Base-by-base conservation (phyloP, 306 rosid genomes). In the Glycyrrhiza uralensis region DNA sequence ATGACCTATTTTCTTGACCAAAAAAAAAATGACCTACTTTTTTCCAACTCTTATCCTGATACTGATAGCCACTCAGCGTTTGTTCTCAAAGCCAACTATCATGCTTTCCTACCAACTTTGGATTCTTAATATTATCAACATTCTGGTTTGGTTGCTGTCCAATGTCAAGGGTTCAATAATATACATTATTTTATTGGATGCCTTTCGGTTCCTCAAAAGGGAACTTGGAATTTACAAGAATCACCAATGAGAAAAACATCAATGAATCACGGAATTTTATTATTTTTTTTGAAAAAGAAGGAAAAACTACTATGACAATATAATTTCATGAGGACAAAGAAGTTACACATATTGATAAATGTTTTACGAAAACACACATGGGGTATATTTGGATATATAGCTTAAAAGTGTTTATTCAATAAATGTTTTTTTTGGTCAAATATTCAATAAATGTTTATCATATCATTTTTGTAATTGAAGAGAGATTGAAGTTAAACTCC, bases 91-190 rank as follows among this genome's bases (percentile, higher is more conserved):
- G 29, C 54, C 32, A 66, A 38, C 28, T 0, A 75, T 59, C 1
- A 14, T 76, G 73, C 29, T 68, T 38, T 46, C 74, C 0, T 24
- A 33, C 79, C 63, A 11, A 42, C 75, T 49, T 62, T 57, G 32
- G 26, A 13, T 69, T 84, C 73, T 74, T 69, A 50, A 73, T 47
- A 57, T 75, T 76, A 74, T 73, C 74, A 52, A 17, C 42, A 22
- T 50, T 69, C 49, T 45, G 36, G 55, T 67, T 74, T 38, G 20
- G 52, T 70, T 30, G 24, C 24, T 49, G 14, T 66, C 47, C 54
- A 18, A 47, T 64, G 15, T 35, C 66, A 58, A 46, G 59, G 22
- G 58, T 55, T 12, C 46, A 59, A 8, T 76, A 17, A 10, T 60
- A 46, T 52, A 12, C 28, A 69, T 14, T 62, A 42, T 67, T 66